These are phyloP conservation scores for Beauveria medogensis DNA, from an alignment of 2,329 filamentous ascomycete genomes.

Conservation along the genomic window DNA sequence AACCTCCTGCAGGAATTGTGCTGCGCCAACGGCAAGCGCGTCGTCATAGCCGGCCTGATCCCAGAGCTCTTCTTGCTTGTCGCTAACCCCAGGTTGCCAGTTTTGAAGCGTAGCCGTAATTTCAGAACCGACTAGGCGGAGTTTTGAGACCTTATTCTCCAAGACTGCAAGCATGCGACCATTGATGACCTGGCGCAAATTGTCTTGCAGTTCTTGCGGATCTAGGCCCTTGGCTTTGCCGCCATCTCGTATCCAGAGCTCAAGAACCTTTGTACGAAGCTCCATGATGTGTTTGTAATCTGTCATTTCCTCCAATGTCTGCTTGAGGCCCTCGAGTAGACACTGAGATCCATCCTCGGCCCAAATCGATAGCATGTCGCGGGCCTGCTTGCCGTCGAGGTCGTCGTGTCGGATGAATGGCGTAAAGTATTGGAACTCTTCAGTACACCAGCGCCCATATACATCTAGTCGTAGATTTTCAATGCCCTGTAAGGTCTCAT, in stretches of 20 bases:
- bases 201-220: conserved; percentile 58
- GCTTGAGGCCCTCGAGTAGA: conserved; percentile 53
- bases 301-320: conserved; percentile 48
- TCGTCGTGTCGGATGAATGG: conserved; percentile 83
- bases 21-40: conserved; percentile 58
- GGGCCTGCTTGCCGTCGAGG: conserved; percentile 50
- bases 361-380: conserved; percentile 56
- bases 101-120: conserved; percentile 52
- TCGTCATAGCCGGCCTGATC: conserved; percentile 52
- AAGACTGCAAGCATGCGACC: conserved; percentile 56
- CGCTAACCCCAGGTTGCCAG: conserved; percentile 49
- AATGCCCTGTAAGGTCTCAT: conserved; percentile 55
- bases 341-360: conserved; percentile 50
- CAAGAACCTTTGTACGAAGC: conserved; percentile 61
- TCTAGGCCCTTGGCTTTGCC: conserved; percentile 58
- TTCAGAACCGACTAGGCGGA: conserved; percentile 57
- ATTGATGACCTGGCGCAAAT: conserved; percentile 62
- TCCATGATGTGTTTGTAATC: conserved; percentile 64
- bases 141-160: conserved; percentile 52
- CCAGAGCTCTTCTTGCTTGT: conserved; percentile 57
- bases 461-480: conserved; percentile 71
- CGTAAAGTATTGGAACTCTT: conserved; percentile 76
- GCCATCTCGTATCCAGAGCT: conserved; percentile 67
- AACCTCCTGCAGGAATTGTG: conserved; percentile 60
- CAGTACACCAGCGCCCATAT: conserved; percentile 69